These are phyloP conservation scores for Botryotinia calthae DNA, from an alignment of 2,329 filamentous ascomycete genomes.

Conservation along the genomic window DNA sequence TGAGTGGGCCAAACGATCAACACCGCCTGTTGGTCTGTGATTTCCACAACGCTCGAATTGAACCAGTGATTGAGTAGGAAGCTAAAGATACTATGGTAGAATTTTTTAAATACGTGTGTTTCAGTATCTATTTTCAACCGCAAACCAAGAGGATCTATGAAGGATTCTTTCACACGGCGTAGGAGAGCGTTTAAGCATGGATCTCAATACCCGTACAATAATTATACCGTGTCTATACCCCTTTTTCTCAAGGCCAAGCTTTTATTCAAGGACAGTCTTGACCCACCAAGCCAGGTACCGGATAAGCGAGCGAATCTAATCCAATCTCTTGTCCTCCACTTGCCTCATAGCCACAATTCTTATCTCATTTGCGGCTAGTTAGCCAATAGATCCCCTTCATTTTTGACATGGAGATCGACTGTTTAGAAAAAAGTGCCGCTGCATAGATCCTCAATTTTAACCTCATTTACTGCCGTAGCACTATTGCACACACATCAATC, in stretches of 20 bases:
- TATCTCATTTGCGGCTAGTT: slow-evolving; percentile 13
- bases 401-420: background rate
- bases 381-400: slow-evolving; percentile 1
- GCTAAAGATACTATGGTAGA: background rate
- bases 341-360: slow-evolving; percentile 9
- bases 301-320: slow-evolving; percentile 12
- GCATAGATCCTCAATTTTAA: slow-evolving; percentile 13
- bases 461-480: slow-evolving; percentile 6
- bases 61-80: background rate
- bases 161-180: background rate
- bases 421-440: background rate
- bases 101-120: background rate
- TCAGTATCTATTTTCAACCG: background rate
- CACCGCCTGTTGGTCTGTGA: slow-evolving; percentile 7
- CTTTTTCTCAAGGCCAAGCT: slow-evolving; percentile 6
- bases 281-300: background rate
- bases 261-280: background rate
- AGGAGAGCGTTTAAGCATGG: background rate
- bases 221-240: background rate
- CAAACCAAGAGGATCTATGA: background rate
- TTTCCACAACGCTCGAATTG: background rate
- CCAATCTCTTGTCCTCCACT: background rate
- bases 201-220: background rate
- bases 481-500: background rate
- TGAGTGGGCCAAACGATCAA: slow-evolving; percentile 13